Evolutionary conservation across 1,284 basidiomycete genomes (phyloP).

Genomic region (Ganoderma multipileum): DNA sequence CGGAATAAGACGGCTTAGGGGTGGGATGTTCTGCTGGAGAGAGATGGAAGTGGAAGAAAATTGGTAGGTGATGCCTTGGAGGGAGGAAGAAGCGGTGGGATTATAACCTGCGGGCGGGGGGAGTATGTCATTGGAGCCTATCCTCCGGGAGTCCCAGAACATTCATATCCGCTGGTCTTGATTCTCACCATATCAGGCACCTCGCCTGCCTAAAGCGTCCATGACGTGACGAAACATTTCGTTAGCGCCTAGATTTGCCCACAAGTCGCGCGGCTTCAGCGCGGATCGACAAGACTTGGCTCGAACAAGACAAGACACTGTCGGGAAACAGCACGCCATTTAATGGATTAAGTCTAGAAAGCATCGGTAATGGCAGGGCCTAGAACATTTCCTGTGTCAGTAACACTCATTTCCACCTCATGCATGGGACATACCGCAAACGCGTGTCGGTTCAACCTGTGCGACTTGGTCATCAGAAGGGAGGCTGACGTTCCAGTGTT

Average conservation of each 20-base stretch:
- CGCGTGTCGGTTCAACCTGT: slow-evolving; percentile 13
- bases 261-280: slow-evolving; percentile 1
- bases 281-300: slow-evolving; percentile 1
- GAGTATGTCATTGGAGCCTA: slow-evolving; percentile 30
- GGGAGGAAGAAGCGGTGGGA: not conserved
- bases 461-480: not conserved
- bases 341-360: not conserved
- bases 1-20: not conserved
- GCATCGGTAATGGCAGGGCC: not conserved
- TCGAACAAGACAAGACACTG: not conserved
- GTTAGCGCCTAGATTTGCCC: not conserved
- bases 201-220: slow-evolving; percentile 23
- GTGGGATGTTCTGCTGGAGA: not conserved
- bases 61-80: not conserved
- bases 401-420: not conserved
- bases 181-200: slow-evolving; percentile 18
- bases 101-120: not conserved
- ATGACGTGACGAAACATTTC: slow-evolving; percentile 17
- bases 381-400: slow-evolving; percentile 4
- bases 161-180: not conserved
- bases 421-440: slow-evolving; percentile 13
- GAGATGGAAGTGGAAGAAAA: not conserved
- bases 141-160: not conserved
- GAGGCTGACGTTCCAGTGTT: not conserved
- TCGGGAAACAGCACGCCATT: not conserved